These are phyloP conservation scores for Arachnopeziza araneosa DNA, from an alignment of 2,329 filamentous ascomycete species.

Conservation along the genomic window DNA sequence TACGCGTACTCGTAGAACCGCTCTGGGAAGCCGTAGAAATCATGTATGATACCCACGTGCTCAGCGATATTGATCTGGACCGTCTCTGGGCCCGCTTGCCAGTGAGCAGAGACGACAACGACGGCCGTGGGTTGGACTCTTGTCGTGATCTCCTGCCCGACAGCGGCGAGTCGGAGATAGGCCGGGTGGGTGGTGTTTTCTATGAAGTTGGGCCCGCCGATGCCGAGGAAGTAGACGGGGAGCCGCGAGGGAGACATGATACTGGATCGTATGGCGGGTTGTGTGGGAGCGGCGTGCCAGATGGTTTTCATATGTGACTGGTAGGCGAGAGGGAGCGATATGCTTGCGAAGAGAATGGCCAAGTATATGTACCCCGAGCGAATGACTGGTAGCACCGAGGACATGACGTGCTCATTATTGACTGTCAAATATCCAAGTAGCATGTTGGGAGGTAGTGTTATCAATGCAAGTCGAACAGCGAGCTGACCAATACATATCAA, in stretches of 20 bases:
- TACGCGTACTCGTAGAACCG: conserved; percentile 65
- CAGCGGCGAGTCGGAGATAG: conserved; percentile 55
- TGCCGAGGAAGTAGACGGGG: conserved; percentile 26
- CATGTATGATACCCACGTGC: conserved; percentile 61
- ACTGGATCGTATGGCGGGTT: neutral
- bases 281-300: conserved; percentile 6
- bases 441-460: neutral
- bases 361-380: conserved; percentile 18
- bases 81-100: conserved; percentile 53
- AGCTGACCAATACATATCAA: conserved; percentile 9
- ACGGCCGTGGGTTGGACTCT: conserved; percentile 66
- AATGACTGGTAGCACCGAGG: conserved; percentile 1
- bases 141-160: conserved; percentile 65
- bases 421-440: neutral
- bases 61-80: conserved; percentile 63
- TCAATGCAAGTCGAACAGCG: neutral
- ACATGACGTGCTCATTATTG: neutral
- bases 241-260: conserved; percentile 14
- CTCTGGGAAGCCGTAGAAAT: conserved; percentile 69
- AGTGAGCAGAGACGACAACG: conserved; percentile 73
- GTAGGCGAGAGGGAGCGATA: conserved; percentile 9
- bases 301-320: conserved; percentile 6
- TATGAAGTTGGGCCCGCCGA: conserved; percentile 53
- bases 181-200: conserved; percentile 64
- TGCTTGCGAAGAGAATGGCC: conserved; percentile 14